Evolutionary conservation across 2,329 filamentous ascomycete species (phyloP), one percentile per base, ranked within the genome.

Genomic region (Aspergillus viridinutans): DNA sequence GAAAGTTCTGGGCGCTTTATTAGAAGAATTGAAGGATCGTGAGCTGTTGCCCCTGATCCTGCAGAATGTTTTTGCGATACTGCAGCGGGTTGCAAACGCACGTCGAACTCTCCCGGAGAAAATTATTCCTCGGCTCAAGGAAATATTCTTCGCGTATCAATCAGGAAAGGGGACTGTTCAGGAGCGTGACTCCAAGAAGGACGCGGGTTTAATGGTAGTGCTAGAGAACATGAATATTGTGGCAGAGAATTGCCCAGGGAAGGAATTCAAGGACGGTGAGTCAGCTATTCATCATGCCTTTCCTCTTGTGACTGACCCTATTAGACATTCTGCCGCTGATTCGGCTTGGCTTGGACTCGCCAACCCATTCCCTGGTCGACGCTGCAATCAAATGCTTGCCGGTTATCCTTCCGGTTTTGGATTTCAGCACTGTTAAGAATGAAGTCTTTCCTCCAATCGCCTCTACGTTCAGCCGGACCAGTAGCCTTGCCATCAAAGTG

Each of bases 371-470:
- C 1, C 81, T 99, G 17, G 89, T 97, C 0, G 94, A 97, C 74
- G 89, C 90, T 3, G 88, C 92, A 2, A 80, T 99, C 14, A 84
- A 88, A 51, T 90, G 88, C 28, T 77, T 99, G 4, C 88, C 91
- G 1, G 81, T 85, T 1, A 84, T 97, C n/a, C 78, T 97, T 4
- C 90, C 92, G 0, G 85, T 94, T 2, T 85, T 99, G 7, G 94
- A 99, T 74, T 97, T 97, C 65, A 95, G 89, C 64, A 97, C 93
- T 0, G 92, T 97, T 67, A 99, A 97, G 74, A 94, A 96, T 66
- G 93, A 97, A 61, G 82, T 99, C 1, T 99, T 99, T 72, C 94
- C 94, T 0, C 87, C 96, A 1, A 90, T 99, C 61, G 90, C 93
- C 1, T 79, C 83, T 8, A 94, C 97, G 0, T 99, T 99, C 70